Evolutionary conservation across 495 filamentous ascomycete species (phyloP), one percentile per base, ranked within the genome.

Genomic region (Daldinia caldariorum): DNA sequence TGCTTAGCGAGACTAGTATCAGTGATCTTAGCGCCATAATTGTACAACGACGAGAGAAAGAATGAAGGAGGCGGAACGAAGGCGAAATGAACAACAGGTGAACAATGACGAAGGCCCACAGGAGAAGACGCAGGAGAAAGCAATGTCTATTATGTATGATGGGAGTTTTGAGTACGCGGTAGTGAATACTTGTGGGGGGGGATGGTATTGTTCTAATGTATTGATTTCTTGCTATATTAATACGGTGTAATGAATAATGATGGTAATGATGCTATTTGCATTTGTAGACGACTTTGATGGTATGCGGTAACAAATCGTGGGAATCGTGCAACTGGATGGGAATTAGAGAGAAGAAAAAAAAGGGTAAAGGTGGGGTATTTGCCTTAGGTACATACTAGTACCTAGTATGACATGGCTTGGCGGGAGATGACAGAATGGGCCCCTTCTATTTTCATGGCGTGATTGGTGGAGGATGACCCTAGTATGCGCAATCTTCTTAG

Each of bases 1-100:
- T 71, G 61, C 68, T 74, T 26, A 70, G 69, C 10, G 72, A 71
- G 41, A 59, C 43, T 0, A 69, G 64, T 51, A 74, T 68, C 22
- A 31, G 41, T 0, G 64, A 74, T 35, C 68, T 71, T 31, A 68
- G 69, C 39, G 64, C 57, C 8, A 71, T 37, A 51, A 74, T 74
- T n/a, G 72, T 61, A 34, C 22, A 66, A 39, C 55, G 67, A 60
- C 32, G 66, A 41, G 62, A 13, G 7, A 45, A 43, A 3, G 49
- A 41, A 55, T 63, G 50, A 41, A 14, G 31, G 14, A 20, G 53
- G 7, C 16, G 8, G 9, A 13, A 13, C 13, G 39, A 18, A 43
- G 39, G 39, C 5, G 16, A 14, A 43, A 43, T 18, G 16, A 43
- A n/a, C 26, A 43, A n/a, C 26, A 26, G 26, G 26, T 26, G 26